Percentiles rank a stretch among this genome's conserved stretches.
These are phyloP conservation scores for Lactarius pseudohatsudake DNA, from an alignment of 768 basidiomycete species.

Conservation along the genomic window DNA sequence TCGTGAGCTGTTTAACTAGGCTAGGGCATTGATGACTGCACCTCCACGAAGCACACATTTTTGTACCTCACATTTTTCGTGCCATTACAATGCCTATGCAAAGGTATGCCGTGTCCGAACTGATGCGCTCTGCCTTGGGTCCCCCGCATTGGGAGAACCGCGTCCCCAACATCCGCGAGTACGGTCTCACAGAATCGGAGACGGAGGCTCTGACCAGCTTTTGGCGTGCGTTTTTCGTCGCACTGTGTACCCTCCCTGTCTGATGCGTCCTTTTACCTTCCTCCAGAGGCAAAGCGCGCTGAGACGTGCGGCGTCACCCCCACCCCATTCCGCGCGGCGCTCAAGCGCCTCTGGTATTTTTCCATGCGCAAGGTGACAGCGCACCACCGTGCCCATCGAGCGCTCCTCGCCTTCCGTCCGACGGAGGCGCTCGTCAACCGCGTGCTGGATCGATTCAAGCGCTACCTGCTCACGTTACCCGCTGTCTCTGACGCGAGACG, in stretches of 20 bases:
- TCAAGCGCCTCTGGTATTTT: not conserved
- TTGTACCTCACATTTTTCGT: not conserved
- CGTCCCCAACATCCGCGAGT: not conserved
- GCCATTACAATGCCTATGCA: not conserved
- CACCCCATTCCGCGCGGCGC: not conserved
- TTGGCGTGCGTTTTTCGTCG: not conserved
- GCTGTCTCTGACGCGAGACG: not conserved
- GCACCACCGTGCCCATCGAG: not conserved
- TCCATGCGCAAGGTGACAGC: slow-evolving; percentile 1
- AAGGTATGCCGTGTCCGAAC: not conserved
- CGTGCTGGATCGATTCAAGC: not conserved
- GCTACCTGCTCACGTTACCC: not conserved
- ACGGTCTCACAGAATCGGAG: slow-evolving; percentile 6
- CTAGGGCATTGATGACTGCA: not conserved
- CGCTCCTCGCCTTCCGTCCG: slow-evolving; percentile 6
- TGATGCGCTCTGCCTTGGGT: not conserved
- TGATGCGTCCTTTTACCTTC: not conserved
- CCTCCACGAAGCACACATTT: not conserved
- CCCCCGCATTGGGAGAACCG: not conserved
- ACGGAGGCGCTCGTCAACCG: not conserved
- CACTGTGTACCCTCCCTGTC: not conserved
- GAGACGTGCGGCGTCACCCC: not conserved
- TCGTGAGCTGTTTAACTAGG: too few relatives aligned
- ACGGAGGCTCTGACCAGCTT: not conserved
- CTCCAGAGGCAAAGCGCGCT: not conserved